These are phyloP conservation scores for Trichoderma erinaceum DNA, from an alignment of 495 filamentous ascomycete genomes.

Conservation along the genomic window DNA sequence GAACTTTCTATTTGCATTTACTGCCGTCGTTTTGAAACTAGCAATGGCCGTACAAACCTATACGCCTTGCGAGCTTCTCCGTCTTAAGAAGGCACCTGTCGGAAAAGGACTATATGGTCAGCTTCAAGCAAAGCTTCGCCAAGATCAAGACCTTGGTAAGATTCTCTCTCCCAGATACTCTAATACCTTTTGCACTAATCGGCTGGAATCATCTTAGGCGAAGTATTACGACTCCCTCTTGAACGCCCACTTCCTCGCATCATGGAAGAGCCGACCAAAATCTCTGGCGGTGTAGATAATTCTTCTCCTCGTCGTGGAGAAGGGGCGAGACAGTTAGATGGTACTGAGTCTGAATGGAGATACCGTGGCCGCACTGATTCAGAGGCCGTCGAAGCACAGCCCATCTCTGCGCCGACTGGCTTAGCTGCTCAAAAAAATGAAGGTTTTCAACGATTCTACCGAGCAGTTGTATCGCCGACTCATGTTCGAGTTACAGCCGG, in stretches of 20 bases:
- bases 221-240: not conserved
- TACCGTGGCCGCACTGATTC: conserved; percentile 37
- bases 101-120: not conserved
- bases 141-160: not conserved
- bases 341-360: conserved; percentile 30
- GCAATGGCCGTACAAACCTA: conserved; percentile 2
- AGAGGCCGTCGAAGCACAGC: conserved; percentile 31
- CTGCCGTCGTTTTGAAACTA: not conserved
- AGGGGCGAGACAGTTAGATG: conserved; percentile 11
- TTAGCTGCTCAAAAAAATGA: conserved; percentile 42
- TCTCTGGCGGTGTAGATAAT: not conserved
- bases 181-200: not conserved
- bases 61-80: conserved; percentile 1
- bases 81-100: not conserved
- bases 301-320: not conserved
- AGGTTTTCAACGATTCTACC: conserved; percentile 51
- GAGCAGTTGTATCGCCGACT: conserved; percentile 49
- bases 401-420: conserved; percentile 41
- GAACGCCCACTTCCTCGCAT: conserved; percentile 8
- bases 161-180: not conserved
- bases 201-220: not conserved
- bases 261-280: not conserved
- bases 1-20: not conserved
- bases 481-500: conserved; percentile 52
- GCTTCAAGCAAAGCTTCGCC: conserved; percentile 6